phyloP scores from a whole-genome alignment of 2,329 filamentous ascomycete genomes.

The Pseudodiploospora longispora region DNA sequence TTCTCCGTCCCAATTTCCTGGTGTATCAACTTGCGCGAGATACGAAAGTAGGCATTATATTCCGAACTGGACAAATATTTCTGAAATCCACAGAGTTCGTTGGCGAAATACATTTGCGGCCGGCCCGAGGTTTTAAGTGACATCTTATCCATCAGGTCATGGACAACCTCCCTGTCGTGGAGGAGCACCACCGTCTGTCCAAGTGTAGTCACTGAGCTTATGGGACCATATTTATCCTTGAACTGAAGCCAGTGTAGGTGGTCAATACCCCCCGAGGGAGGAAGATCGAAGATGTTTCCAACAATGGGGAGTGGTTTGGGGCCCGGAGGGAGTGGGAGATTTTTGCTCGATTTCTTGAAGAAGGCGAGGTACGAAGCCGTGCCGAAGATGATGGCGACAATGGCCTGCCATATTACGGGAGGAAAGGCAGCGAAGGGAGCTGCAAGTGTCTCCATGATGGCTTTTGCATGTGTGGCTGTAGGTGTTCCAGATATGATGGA shows the following conservation, averaged over 20 bases:
- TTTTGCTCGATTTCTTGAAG: background rate
- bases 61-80: slow-evolving; percentile 8
- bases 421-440: too few species aligned
- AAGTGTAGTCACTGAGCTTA: slow-evolving; percentile 16
- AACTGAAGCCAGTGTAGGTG: slow-evolving; percentile 26
- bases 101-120: slow-evolving; percentile 9
- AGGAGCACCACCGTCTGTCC: slow-evolving; percentile 33
- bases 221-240: slow-evolving; percentile 22
- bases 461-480: too few species aligned
- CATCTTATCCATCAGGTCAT: slow-evolving; percentile 25
- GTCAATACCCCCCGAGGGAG: slow-evolving; percentile 20
- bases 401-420: too few species aligned
- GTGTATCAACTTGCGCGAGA: slow-evolving; percentile 21
- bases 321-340: slow-evolving; percentile 12
- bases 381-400: background rate
- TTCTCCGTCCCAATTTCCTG: slow-evolving; percentile 20
- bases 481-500: too few species aligned
- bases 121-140: slow-evolving; percentile 14
- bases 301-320: slow-evolving; percentile 29
- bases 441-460: too few species aligned
- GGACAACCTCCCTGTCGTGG: slow-evolving; percentile 26
- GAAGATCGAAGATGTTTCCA: slow-evolving; percentile 38
- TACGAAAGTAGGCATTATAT: slow-evolving; percentile 14
- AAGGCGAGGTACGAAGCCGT: background rate
- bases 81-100: slow-evolving; percentile 17